Base-by-base conservation (phyloP, 495 filamentous ascomycete genomes). In the Xanthoparmelia taractica region DNA sequence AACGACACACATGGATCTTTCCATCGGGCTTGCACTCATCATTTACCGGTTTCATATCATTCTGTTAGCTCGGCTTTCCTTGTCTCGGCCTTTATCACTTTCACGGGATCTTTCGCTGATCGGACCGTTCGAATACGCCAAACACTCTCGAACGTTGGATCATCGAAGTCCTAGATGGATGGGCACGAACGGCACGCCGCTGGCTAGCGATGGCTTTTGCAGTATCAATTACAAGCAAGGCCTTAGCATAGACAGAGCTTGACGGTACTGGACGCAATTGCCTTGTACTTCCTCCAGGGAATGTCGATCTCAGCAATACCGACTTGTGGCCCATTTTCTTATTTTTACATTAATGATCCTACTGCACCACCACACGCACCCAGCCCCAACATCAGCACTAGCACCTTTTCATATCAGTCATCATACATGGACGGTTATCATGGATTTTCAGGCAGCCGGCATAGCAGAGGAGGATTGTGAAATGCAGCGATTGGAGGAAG, bases 161-260 rank as follows among this genome's bases (percentile, higher is more conserved):
- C 31, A 18, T 23, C 37, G 23, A 54, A 36, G 4, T 57, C 38
- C 25, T 54, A 43, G 58, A 34, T 55, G 33, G 18, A 58, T 45
- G 29, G 59, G 63, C 52, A 64, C 63, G 67, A 68, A 68, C 56
- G 67, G 67, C 67, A 65, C 64, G 67, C 67, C 63, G 60, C 60
- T 68, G 67, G 61, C 64, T 61, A 58, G 58, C 61, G 17, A 61
- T 59, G 56, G 43, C 25, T 52, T 43, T 57, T 55, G 48, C 57
- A 62, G 29, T 25, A 40, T 56, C 61, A 38, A 48, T 63, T 27
- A 58, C 33, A n/a, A 34, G 45, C 57, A 64, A 57, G 58, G 37
- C 36, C 40, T 57, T 27, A 37, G 47, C 58, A 56, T 58, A 37
- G 65, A 64, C 65, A 65, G 61, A 67, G 20, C 33, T 41, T 25